Base-by-base conservation (phyloP, 225 moss, liverwort and hornwort genomes). In the Pseudoscleropodium purum region DNA sequence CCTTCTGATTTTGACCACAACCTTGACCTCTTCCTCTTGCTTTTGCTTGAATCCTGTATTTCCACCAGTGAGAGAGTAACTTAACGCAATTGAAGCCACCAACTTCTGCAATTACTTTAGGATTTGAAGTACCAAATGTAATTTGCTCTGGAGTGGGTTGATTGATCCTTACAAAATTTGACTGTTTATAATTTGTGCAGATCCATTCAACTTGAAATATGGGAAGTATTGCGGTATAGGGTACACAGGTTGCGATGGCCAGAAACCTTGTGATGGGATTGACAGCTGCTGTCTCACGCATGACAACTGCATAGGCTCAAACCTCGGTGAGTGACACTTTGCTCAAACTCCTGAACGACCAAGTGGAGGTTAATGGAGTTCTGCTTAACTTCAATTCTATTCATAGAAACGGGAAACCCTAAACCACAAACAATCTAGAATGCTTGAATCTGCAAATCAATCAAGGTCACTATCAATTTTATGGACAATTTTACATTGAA, bases 171-270 rank as follows among this genome's bases (percentile, higher is more conserved):
- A 66, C 20, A 29, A 83, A 59, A 7, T 36, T n/a, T 69, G 76
- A 9, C 66, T 56, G 54, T 19, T 17, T 19, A 5, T 15, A 29
- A 60, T 56, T 61, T 49, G 20, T 86, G 88, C 91, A 95, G 95
- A 92, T 63, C 93, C 93, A 54, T 24, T 90, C 66, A 10, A 12
- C 7, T 34, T 95, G 87, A 88, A 64, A 49, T 95, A 94, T 72
- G 95, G 95, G 36, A 95, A 94, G 49, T 95, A 92, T n/a, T 95
- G 95, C 77, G 95, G 95, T 21, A 11, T 95, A 62, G 95, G 94
- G 30, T 95, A 94, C 85, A 87, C 94, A 9, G 95, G 94, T 26
- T 95, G 95, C 75, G 30, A 23, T 43, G 93, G 92, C 49, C 64
- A 84, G 33, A 9, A 13, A n/a, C 43, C 91, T 12, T 94, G 95